Evolutionary conservation across 1,284 basidiomycete species (phyloP), one percentile per base, ranked within the genome.

Genomic region (Microbotryum lychnidis-dioicae): DNA sequence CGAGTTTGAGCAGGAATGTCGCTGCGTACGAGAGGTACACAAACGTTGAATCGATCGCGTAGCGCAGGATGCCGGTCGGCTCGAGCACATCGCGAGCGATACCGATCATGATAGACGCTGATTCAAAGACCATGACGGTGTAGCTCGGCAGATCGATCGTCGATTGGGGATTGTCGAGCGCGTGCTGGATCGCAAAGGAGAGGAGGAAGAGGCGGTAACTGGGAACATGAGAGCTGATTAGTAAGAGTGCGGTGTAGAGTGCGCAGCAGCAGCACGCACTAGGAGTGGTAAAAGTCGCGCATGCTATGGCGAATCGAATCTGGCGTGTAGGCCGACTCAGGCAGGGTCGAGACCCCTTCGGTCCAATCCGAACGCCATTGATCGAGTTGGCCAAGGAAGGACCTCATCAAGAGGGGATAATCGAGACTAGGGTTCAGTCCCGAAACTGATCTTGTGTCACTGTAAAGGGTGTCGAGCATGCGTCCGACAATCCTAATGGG

Each of bases 401-500:
- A 58, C n/a, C 65, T 55, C 57, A 67, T 68, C 18, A 66, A 42
- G 50, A 66, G 63, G 20, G 58, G 61, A 50, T 77, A 77, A 68
- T 77, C 75, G 62, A 77, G 69, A 62, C 75, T 73, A 9, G 72
- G 68, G 59, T 77, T 76, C 51, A 77, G 66, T 6, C 76, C 76
- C 12, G 74, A 75, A 10, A 74, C 72, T 7, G 76, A 75, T 20
- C 72, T 70, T 8, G 74, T 76, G 45, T 75, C 75, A 10, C 76
- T 77, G 60, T 77, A 77, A 33, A 77, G 69, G 51, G 74, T 73
- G 59, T 77, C 76, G 37, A 77, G 67, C 65, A 75, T 73, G 21
- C 76, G 70, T 45, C 74, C 73, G 2, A 25, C 23, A 3, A 56
- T 7, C 1, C 21, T 29, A 2, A 6, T 2, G 2, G 0, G n/a